Conservation (phyloP, 306 rosid genomes). For the Fragaria nilgerrensis region DNA sequence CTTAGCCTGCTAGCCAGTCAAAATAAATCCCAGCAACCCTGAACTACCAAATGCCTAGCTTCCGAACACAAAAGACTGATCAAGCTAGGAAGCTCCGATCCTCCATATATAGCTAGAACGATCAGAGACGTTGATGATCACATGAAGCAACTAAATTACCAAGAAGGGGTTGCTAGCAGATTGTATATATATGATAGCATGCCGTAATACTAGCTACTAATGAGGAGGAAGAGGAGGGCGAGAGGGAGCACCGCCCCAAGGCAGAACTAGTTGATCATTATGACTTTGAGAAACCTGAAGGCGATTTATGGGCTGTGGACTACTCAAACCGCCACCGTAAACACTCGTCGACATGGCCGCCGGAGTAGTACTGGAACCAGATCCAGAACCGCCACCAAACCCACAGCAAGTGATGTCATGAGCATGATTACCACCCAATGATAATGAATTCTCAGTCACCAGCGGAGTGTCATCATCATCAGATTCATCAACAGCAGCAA, state of each 20-base stretch:
- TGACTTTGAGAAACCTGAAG: too few relatives aligned
- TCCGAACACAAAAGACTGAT: background rate
- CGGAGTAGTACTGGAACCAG: background rate
- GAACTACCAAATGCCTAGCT: background rate
- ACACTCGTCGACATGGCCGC: constrained; percentile 3
- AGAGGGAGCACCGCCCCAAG: constrained; percentile 41
- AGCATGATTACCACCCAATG: background rate
- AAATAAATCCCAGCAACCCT: too few relatives aligned
- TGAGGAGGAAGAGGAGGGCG: constrained; percentile 24
- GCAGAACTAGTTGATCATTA: constrained; percentile 28
- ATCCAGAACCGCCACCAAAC: background rate
- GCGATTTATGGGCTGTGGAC: too few relatives aligned
- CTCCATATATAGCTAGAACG: background rate
- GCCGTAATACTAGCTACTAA: background rate
- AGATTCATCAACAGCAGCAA: background rate
- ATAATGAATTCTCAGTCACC: background rate
- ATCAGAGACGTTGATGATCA: too few relatives aligned
- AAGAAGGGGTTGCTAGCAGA: background rate
- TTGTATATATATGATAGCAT: background rate
- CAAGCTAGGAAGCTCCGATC: too few relatives aligned
- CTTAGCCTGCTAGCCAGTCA: too few relatives aligned
- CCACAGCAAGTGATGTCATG: background rate
- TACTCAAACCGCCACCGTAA: background rate
- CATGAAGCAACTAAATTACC: background rate
- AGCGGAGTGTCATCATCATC: background rate